Evolutionary conservation across 1,284 basidiomycete genomes (phyloP).

Genomic region (Kalmanozyma brasiliensis): DNA sequence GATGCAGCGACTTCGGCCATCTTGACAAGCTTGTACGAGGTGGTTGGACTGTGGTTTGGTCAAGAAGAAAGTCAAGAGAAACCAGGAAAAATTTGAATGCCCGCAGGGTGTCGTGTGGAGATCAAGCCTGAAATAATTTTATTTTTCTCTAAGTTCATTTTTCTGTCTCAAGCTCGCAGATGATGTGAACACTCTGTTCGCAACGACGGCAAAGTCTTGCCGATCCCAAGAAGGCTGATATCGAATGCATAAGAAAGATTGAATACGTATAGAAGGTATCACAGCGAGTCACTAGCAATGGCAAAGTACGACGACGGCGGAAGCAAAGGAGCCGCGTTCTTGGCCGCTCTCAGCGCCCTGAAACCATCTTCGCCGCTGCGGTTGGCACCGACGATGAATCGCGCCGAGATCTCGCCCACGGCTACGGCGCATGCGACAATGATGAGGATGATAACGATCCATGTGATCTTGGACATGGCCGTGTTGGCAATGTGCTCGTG

Average conservation of each 20-base stretch:
- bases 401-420: constrained; percentile 83
- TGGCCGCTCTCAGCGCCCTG: constrained; percentile 3
- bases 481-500: constrained; percentile 91
- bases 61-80: background rate
- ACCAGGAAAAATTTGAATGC: background rate
- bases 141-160: constrained; percentile 4
- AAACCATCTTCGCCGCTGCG: constrained; percentile 27
- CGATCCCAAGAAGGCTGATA: too few relatives aligned
- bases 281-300: constrained; percentile 14
- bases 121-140: too few relatives aligned
- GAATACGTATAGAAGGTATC: background rate
- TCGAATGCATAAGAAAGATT: background rate
- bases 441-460: constrained; percentile 95
- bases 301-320: constrained; percentile 9
- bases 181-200: too few relatives aligned
- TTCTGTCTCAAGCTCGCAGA: too few relatives aligned
- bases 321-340: background rate
- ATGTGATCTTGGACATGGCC: constrained; percentile 79
- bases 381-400: constrained; percentile 74
- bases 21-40: background rate
- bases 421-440: constrained; percentile 87
- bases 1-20: constrained; percentile 8
- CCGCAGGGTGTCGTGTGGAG: background rate
- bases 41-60: background rate
- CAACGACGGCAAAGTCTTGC: too few relatives aligned